These are phyloP conservation scores for Fusarium humuli DNA, from an alignment of 2,329 filamentous ascomycete species.

Conservation along the genomic window DNA sequence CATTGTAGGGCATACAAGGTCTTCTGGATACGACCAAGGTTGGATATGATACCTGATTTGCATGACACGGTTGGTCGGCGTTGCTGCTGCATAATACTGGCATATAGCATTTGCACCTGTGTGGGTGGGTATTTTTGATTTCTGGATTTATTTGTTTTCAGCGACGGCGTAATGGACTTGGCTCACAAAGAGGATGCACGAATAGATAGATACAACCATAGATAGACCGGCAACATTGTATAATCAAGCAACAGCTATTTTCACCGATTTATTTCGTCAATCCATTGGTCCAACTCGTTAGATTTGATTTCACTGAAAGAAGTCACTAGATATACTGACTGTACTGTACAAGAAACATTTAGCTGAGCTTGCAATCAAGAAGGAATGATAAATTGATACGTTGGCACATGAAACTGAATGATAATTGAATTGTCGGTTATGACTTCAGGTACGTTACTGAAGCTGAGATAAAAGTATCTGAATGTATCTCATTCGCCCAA, in stretches of 20 bases:
- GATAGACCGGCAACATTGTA: constrained; percentile 15
- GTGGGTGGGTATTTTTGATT: neutral
- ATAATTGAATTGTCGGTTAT: neutral
- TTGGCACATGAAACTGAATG: neutral
- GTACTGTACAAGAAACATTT: neutral
- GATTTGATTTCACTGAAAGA: neutral
- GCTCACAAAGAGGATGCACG: constrained; percentile 2
- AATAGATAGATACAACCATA: constrained; percentile 26
- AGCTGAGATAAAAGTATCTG: constrained; percentile 2
- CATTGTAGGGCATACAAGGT: neutral
- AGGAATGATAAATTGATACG: neutral
- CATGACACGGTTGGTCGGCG: constrained; percentile 24
- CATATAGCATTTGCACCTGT: constrained; percentile 16
- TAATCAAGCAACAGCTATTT: neutral
- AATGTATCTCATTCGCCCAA: neutral
- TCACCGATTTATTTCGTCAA: neutral
- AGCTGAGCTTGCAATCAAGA: neutral
- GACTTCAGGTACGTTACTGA: neutral
- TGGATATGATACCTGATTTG: constrained; percentile 19
- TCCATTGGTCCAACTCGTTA: neutral
- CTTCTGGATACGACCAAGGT: neutral
- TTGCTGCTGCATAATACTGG: constrained; percentile 5
- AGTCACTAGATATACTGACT: neutral
- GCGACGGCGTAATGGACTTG: constrained; percentile 33
- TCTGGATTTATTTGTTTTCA: constrained; percentile 15